Percentiles rank a stretch among this genome's conserved stretches.
These are phyloP conservation scores for Paraglomus brasilianum DNA, from an alignment of 192 early-diverging fungal genomes.

Conservation along the genomic window DNA sequence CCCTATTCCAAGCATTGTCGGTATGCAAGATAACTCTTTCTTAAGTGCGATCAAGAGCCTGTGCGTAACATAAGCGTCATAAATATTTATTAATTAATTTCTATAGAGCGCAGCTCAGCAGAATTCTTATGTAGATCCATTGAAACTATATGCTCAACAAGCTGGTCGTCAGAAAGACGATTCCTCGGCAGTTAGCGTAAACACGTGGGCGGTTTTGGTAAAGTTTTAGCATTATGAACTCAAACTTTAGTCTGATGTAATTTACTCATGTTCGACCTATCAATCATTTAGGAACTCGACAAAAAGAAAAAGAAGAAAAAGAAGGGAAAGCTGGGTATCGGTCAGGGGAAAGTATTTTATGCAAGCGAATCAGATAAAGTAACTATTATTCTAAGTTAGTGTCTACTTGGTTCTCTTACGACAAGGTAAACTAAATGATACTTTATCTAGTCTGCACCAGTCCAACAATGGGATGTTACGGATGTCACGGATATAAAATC, in stretches of 20 bases:
- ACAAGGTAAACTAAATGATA: background rate
- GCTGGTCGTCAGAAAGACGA: constrained; percentile 17
- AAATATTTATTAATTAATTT: background rate
- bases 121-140: constrained; percentile 29
- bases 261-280: constrained; percentile 4
- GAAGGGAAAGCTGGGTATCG: constrained; percentile 64
- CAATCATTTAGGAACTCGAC: constrained; percentile 51
- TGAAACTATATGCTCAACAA: constrained; percentile 34
- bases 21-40: constrained; percentile 15
- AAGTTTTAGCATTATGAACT: constrained; percentile 17
- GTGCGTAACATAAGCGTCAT: constrained; percentile 32
- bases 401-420: background rate
- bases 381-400: constrained; percentile 26
- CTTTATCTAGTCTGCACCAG: constrained; percentile 41
- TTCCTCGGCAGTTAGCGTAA: constrained; percentile 37
- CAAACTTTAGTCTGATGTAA: background rate
- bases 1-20: constrained; percentile 31
- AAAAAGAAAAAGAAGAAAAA: constrained; percentile 71
- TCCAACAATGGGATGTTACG: constrained; percentile 56
- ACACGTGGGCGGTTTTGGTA: constrained; percentile 52
- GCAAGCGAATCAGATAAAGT: constrained; percentile 62
- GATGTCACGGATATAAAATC: constrained; percentile 59
- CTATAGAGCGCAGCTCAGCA: background rate
- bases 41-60: constrained; percentile 19
- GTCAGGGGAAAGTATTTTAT: constrained; percentile 60